Conservation (phyloP, 768 basidiomycete genomes). For the Cyclocybe aegerita region DNA sequence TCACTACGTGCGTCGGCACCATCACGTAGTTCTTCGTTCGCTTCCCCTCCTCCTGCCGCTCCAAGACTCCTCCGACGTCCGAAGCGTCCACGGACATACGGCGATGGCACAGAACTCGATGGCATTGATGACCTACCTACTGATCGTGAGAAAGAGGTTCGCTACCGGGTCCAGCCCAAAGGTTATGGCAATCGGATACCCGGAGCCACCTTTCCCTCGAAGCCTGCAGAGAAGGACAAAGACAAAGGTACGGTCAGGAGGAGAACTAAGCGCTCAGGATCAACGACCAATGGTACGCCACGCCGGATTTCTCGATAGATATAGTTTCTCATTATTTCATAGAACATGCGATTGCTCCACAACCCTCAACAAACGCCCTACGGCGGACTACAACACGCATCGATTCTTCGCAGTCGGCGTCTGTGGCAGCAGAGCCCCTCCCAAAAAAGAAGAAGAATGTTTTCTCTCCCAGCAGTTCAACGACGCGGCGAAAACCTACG, state of each 20-base stretch:
- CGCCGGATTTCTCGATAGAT: not conserved
- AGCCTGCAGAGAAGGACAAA: constrained; percentile 25
- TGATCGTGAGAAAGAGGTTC: constrained; percentile 78
- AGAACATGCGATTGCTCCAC: constrained; percentile 27
- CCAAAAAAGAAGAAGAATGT: constrained; percentile 56
- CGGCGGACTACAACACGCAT: constrained; percentile 56
- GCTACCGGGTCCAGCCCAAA: constrained; percentile 75
- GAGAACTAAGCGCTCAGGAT: constrained; percentile 51
- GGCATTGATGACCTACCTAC: constrained; percentile 85
- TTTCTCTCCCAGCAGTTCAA: constrained; percentile 39
- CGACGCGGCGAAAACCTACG: constrained; percentile 73
- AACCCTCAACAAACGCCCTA: constrained; percentile 50
- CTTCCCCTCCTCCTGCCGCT: constrained; percentile 37
- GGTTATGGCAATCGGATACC: constrained; percentile 63
- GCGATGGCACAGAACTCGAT: constrained; percentile 90
- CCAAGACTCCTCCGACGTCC: constrained; percentile 74
- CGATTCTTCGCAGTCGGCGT: constrained; percentile 47
- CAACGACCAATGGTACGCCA: constrained; percentile 42
- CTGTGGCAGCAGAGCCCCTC: constrained; percentile 28
- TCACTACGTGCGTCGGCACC: constrained; percentile 36
- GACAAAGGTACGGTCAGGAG: constrained; percentile 60
- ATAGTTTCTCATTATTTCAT: constrained; percentile 18
- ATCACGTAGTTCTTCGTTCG: constrained; percentile 24
- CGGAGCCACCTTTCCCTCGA: constrained; percentile 46
- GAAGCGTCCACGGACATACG: constrained; percentile 74